Conservation (phyloP, 2,329 filamentous ascomycete genomes). For the Fusarium stilboides region DNA sequence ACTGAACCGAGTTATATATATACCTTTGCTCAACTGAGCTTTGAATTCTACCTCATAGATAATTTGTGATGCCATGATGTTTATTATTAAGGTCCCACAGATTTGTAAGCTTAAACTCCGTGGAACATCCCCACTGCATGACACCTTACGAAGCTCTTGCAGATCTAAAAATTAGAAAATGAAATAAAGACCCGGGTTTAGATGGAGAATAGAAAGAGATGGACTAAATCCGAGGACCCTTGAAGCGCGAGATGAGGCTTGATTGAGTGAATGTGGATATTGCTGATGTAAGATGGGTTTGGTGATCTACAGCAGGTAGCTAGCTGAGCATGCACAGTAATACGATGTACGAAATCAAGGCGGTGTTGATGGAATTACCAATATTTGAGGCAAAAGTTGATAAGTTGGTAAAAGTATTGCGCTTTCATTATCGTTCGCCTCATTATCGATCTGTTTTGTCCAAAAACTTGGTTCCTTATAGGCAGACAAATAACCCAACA, state of each 20-base stretch:
- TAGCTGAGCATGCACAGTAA: neutral
- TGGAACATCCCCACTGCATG: slow-evolving; percentile 20
- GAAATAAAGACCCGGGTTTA: neutral
- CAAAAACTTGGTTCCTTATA: neutral
- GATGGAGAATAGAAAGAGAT: neutral
- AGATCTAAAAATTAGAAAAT: too few species aligned
- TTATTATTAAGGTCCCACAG: neutral
- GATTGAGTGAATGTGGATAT: neutral
- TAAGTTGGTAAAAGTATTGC: neutral
- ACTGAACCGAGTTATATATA: neutral
- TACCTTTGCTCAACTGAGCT: neutral
- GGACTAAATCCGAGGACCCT: neutral
- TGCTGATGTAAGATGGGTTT: slow-evolving; percentile 9
- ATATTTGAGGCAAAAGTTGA: neutral
- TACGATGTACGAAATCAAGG: slow-evolving; percentile 5
- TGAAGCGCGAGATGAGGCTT: neutral
- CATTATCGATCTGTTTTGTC: neutral
- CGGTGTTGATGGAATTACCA: neutral
- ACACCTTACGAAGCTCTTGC: neutral
- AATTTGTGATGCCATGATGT: neutral
- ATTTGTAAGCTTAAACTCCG: slow-evolving; percentile 34
- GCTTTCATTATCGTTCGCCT: neutral
- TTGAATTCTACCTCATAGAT: neutral
- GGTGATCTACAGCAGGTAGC: neutral
- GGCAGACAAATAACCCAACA: neutral